phyloP scores from a whole-genome alignment of 73 alveolate genomes.

The Tetrahymena elliotti region DNA sequence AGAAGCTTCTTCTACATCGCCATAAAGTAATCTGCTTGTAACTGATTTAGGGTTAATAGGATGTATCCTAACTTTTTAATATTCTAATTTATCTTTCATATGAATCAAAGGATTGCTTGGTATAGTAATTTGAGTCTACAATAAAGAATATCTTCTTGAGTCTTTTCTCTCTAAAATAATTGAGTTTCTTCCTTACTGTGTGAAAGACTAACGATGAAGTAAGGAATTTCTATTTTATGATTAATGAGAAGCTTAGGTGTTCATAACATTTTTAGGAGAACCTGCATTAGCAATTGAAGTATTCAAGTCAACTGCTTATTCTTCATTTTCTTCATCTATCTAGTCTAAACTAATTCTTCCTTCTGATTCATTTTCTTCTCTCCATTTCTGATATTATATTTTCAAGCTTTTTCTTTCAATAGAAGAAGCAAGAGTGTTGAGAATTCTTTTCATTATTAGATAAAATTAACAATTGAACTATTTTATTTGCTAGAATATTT shows the following conservation, averaged over 20 bases:
- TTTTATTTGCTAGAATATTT: too few relatives aligned
- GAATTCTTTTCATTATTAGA: not conserved
- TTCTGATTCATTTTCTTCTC: slow-evolving; percentile 41
- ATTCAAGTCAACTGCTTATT: not conserved
- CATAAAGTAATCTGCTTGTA: slow-evolving; percentile 88
- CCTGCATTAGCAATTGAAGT: not conserved
- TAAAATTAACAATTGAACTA: not conserved
- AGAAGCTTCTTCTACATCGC: slow-evolving; percentile 93
- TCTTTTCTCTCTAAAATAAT: not conserved
- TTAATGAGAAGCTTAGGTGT: not conserved
- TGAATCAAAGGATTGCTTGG: not conserved
- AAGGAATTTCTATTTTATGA: not conserved
- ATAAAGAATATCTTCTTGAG: not conserved
- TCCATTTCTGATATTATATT: slow-evolving; percentile 10
- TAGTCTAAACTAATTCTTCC: slow-evolving; percentile 39
- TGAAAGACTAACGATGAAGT: not conserved
- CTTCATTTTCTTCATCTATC: not conserved
- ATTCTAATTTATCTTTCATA: slow-evolving; percentile 37
- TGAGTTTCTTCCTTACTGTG: not conserved
- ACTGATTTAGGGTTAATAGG: slow-evolving; percentile 91
- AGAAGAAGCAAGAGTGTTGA: not conserved
- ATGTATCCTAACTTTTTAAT: slow-evolving; percentile 56
- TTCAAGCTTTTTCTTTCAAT: slow-evolving; percentile 42
- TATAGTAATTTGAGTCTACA: not conserved
- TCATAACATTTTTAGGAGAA: not conserved